Conservation (phyloP, 2,329 filamentous ascomycete species). For the Aaosphaeria arxii region DNA sequence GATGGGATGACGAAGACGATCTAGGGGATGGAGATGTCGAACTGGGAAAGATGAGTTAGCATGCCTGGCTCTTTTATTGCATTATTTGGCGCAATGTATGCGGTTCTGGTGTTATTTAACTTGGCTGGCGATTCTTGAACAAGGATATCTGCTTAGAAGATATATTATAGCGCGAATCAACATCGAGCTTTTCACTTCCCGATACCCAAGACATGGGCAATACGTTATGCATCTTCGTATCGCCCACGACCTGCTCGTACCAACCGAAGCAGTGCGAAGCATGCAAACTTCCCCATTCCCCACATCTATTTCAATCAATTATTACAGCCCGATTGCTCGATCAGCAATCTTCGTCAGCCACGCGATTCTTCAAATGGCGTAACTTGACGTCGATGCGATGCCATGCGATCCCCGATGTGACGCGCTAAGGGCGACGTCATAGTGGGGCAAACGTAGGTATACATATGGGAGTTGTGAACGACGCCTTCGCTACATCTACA, state of each 20-base stretch:
- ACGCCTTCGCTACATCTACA: not conserved
- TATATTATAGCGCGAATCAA: not conserved
- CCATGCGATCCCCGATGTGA: slow-evolving; percentile 13
- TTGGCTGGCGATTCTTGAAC: not conserved
- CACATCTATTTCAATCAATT: too few species aligned
- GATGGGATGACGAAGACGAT: slow-evolving; percentile 38
- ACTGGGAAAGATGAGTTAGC: slow-evolving; percentile 66
- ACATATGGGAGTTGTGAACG: not conserved
- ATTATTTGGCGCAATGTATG: not conserved
- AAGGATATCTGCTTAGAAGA: not conserved
- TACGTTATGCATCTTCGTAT: too few species aligned
- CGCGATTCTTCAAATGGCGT: not conserved
- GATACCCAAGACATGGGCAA: too few species aligned
- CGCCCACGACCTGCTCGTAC: too few species aligned
- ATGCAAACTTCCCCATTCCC: too few species aligned
- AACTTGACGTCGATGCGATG: slow-evolving; percentile 21
- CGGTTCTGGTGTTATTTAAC: too few species aligned
- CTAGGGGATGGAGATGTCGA: slow-evolving; percentile 57
- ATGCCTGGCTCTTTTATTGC: not conserved
- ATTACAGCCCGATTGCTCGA: too few species aligned
- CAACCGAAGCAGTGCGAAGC: too few species aligned
- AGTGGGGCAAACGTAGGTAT: too few species aligned
- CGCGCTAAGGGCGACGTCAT: too few species aligned
- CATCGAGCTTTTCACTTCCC: not conserved
- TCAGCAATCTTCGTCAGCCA: slow-evolving; percentile 1